Evolutionary conservation across 2,329 filamentous ascomycete species (phyloP).

Genomic region (Plectosphaerella plurivora): DNA sequence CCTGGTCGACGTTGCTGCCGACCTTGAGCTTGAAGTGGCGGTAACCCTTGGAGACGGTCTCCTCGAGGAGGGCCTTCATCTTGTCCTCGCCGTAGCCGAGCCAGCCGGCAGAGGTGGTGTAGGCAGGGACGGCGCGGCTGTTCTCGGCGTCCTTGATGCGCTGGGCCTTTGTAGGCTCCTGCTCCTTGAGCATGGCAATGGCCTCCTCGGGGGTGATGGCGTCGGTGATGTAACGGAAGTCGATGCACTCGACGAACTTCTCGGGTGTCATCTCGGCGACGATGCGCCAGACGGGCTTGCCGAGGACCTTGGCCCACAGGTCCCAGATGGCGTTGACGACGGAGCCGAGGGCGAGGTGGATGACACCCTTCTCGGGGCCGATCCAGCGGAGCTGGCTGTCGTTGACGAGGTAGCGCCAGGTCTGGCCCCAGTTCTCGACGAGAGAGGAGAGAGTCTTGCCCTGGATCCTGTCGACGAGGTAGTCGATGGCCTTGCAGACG

Average conservation of each 20-base stretch:
- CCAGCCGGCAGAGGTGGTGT: constrained; percentile 89
- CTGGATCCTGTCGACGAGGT: constrained; percentile 71
- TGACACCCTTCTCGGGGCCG: constrained; percentile 89
- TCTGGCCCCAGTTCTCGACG: constrained; percentile 77
- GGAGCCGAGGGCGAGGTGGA: constrained; percentile 83
- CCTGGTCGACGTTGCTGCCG: constrained; percentile 66
- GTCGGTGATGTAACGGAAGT: constrained; percentile 93
- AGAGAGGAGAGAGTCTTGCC: constrained; percentile 73
- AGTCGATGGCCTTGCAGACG: constrained; percentile 77
- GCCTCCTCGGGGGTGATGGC: constrained; percentile 86
- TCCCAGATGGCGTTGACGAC: constrained; percentile 93
- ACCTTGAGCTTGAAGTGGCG: constrained; percentile 90
- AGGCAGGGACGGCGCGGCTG: constrained; percentile 77
- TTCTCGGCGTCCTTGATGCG: constrained; percentile 70
- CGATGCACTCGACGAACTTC: constrained; percentile 82
- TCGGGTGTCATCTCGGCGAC: constrained; percentile 87
- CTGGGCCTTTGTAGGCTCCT: constrained; percentile 63
- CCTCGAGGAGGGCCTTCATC: constrained; percentile 69
- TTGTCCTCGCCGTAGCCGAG: constrained; percentile 86
- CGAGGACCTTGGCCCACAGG: constrained; percentile 83
- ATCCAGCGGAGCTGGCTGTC: constrained; percentile 93
- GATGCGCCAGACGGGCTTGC: constrained; percentile 87
- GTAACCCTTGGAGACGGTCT: constrained; percentile 75
- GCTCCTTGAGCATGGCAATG: constrained; percentile 61
- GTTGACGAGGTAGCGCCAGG: constrained; percentile 87